Conservation (phyloP, 805 yeast species). For the Cyberlindnera petersonii region DNA sequence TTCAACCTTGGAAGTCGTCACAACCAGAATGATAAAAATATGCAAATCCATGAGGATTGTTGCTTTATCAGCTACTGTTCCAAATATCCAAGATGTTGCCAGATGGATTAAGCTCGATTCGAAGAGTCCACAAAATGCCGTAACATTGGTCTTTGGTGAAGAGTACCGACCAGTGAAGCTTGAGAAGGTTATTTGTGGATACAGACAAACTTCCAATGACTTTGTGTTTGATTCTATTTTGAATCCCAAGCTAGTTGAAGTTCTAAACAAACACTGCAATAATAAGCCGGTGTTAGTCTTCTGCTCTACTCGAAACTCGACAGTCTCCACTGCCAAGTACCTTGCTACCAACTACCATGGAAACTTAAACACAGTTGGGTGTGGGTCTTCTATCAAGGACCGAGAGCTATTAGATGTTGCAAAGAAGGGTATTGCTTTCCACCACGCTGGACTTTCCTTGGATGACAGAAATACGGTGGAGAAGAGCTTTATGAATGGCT, state of each 20-base stretch:
- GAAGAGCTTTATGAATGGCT: constrained; percentile 39
- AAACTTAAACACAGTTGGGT: neutral
- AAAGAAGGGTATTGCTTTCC: constrained; percentile 44
- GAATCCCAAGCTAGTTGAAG: constrained; percentile 38
- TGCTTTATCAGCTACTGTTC: constrained; percentile 51
- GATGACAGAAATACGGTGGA: constrained; percentile 47
- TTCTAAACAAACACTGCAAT: constrained; percentile 36
- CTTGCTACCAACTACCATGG: constrained; percentile 25
- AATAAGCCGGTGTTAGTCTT: constrained; percentile 45
- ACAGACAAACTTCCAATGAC: constrained; percentile 36
- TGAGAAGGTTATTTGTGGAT: constrained; percentile 41
- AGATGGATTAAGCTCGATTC: constrained; percentile 37
- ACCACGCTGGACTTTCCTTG: constrained; percentile 54
- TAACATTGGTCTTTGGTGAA: constrained; percentile 42
- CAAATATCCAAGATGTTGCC: constrained; percentile 47
- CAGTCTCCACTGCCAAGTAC: constrained; percentile 43
- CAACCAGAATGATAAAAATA: constrained; percentile 43
- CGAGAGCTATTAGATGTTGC: constrained; percentile 27
- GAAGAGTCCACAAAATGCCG: constrained; percentile 27
- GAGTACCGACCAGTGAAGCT: constrained; percentile 43
- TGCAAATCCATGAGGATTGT: constrained; percentile 37
- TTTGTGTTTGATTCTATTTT: constrained; percentile 45
- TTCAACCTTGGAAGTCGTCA: constrained; percentile 44
- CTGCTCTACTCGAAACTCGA: constrained; percentile 50
- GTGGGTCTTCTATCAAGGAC: constrained; percentile 20